A percentile compares a stretch with the other conserved stretches of the same genome.
These are phyloP conservation scores for Rhizopus arrhizus DNA, from an alignment of 371 early-diverging fungal genomes.

Conservation along the genomic window DNA sequence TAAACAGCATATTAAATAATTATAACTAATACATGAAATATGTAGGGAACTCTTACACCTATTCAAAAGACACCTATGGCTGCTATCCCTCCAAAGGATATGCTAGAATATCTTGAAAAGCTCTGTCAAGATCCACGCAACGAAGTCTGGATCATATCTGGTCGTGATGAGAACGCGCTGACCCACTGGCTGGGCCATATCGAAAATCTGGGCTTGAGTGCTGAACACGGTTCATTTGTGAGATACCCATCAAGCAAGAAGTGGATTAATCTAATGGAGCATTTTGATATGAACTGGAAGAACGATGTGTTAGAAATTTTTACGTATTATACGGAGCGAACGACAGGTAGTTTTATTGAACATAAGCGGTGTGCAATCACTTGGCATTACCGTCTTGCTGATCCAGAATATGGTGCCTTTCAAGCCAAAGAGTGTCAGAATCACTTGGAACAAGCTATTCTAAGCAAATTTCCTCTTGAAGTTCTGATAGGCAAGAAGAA, in stretches of 20 bases:
- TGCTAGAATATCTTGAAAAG: conserved; percentile 64
- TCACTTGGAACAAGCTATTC: conserved; percentile 83
- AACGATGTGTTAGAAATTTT: conserved; percentile 85
- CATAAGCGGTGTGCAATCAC: conserved; percentile 82
- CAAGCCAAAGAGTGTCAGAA: conserved; percentile 93
- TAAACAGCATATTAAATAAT: conserved; percentile 3
- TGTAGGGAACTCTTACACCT: conserved; percentile 80
- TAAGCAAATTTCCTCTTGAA: conserved; percentile 91
- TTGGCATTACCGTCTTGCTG: conserved; percentile 92
- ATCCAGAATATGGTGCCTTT: conserved; percentile 80
- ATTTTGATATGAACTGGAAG: conserved; percentile 87
- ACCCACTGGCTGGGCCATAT: conserved; percentile 86
- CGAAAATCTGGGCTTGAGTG: conserved; percentile 77
- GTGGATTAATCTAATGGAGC: conserved; percentile 81
- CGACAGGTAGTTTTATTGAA: conserved; percentile 83
- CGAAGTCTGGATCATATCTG: conserved; percentile 91
- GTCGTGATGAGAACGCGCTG: conserved; percentile 83
- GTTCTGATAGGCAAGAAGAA: conserved; percentile 96
- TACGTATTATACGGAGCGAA: conserved; percentile 88
- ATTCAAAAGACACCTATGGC: conserved; percentile 70
- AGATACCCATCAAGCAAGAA: conserved; percentile 53
- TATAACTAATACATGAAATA: not conserved
- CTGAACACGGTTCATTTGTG: conserved; percentile 76
- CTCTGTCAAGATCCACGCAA: conserved; percentile 79
- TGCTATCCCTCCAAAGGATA: conserved; percentile 66